These are phyloP conservation scores for Dorcoceras hygrometricum DNA, from an alignment of 257 asterid genomes.

Conservation along the genomic window DNA sequence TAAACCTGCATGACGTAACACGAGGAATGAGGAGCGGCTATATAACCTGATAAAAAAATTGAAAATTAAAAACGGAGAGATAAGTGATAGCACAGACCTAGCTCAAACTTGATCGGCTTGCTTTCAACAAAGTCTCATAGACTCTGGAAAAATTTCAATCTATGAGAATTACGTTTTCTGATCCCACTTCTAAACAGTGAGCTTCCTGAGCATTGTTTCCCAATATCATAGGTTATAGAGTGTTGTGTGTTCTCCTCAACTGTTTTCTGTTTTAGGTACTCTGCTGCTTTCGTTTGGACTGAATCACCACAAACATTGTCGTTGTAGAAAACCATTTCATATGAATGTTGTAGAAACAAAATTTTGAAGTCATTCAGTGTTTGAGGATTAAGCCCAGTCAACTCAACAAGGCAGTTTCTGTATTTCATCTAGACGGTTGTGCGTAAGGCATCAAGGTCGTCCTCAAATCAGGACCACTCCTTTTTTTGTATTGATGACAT, in stretches of 20 bases:
- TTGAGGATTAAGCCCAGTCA: neutral
- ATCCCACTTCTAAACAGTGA: conserved; percentile 61
- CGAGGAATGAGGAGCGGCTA: too few relatives aligned
- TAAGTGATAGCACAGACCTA: neutral
- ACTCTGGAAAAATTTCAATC: conserved; percentile 43
- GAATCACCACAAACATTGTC: conserved; percentile 33
- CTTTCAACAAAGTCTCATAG: conserved; percentile 25
- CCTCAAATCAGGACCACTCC: neutral
- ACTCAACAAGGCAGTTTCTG: neutral
- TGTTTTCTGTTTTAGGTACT: conserved; percentile 52
- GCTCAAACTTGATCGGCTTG: conserved; percentile 21
- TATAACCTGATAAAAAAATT: too few relatives aligned
- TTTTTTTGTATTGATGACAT: too few relatives aligned
- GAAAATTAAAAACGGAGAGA: neutral
- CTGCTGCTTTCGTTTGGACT: conserved; percentile 74
- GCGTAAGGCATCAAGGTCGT: neutral
- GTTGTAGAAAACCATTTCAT: conserved; percentile 7
- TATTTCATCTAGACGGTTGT: neutral
- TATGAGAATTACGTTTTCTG: conserved; percentile 46
- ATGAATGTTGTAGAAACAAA: too few relatives aligned
- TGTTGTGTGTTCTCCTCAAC: conserved; percentile 30
- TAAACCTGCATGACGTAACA: too few relatives aligned
- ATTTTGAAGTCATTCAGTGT: neutral
- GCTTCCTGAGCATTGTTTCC: conserved; percentile 51
- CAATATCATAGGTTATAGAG: conserved; percentile 25